phyloP scores from a whole-genome alignment of 768 basidiomycete genomes.

The Nevesoporus exiguus region DNA sequence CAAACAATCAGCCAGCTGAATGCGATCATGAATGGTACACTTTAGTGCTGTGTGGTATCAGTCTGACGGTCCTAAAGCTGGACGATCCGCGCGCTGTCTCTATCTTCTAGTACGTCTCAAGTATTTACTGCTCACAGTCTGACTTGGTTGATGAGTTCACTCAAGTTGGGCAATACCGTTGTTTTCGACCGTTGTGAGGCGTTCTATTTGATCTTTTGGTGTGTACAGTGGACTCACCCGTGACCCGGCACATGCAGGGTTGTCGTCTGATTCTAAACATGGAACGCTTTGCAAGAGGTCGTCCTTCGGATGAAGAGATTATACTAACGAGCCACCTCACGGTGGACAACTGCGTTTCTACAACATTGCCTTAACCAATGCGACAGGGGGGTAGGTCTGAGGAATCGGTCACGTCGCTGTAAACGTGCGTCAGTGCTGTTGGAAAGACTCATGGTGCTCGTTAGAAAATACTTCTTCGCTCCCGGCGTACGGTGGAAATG shows the following conservation, averaged over 20 bases:
- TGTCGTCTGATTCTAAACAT: slow-evolving; percentile 25
- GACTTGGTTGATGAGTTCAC: not conserved
- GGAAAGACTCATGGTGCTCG: no score
- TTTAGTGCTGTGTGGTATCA: slow-evolving; percentile 3
- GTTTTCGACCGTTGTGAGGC: slow-evolving; percentile 17
- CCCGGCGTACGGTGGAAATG: no score
- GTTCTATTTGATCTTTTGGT: not conserved
- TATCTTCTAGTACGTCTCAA: slow-evolving; percentile 7
- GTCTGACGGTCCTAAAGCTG: not conserved
- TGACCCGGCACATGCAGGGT: slow-evolving; percentile 14
- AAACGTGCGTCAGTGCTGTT: no score
- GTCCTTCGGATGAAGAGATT: slow-evolving; percentile 3
- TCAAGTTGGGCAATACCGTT: slow-evolving; percentile 17
- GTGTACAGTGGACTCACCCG: not conserved
- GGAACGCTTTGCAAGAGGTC: slow-evolving; percentile 13
- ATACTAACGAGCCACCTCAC: slow-evolving; percentile 8
- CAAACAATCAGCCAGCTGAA: not conserved
- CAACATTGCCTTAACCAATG: not conserved
- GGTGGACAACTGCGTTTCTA: not conserved
- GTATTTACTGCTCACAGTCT: not conserved
- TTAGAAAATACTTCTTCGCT: no score
- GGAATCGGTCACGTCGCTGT: no score
- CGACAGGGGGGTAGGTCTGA: no score
- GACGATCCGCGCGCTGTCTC: not conserved
- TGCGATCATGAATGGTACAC: not conserved